Base-by-base conservation (phyloP, 345 rosid species). In the Barbarea vulgaris region DNA sequence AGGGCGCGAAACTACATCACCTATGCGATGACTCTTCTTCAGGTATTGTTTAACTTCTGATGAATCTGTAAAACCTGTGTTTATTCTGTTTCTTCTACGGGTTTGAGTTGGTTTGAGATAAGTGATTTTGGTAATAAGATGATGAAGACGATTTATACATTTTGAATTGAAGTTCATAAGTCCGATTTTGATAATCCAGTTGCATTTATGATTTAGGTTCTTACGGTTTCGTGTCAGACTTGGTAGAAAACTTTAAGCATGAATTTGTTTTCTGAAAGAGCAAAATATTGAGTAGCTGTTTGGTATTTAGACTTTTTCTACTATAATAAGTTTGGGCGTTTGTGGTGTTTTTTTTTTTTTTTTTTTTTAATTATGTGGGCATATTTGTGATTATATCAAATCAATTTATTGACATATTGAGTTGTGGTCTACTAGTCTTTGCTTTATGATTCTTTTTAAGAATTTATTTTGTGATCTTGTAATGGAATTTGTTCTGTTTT, bases 1-100 rank as follows among this genome's bases (percentile, higher is more conserved):
- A 82, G 95, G 87, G 87, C 90, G 79, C 89, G 97, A 55, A 87
- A 82, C 81, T 91, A 89, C 77, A 91, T 91, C 85, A 83, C 97
- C 18, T 91, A 91, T 60, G 97, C 93, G 68, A 83, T 91, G 97
- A 77, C 80, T 82, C 84, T 89, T 80, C 90, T 91, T 73, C 95
- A 87, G 85, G 97, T 89, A 55, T 73, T 36, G 67, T 41, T 14
- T 52, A 15, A 15, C 24, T 22, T 19, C 17, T 10, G 2, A 30
- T 64, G 36, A 47, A 64, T 64, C 71, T 77, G 52, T 17, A 27
- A 27, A 9, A 7, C 41, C 21, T 51, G 1, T 75, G 59, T 66
- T 19, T 47, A 5, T 15, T 11, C 50, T 10, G 42, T 30, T 31
- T 48, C 31, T 54, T 74, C 37, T 74, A 6, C 54, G 48, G 22